A percentile compares a stretch with the other conserved stretches of the same genome.
These are phyloP conservation scores for Fusarium burgessii DNA, from an alignment of 2,329 filamentous ascomycete species.

Conservation along the genomic window DNA sequence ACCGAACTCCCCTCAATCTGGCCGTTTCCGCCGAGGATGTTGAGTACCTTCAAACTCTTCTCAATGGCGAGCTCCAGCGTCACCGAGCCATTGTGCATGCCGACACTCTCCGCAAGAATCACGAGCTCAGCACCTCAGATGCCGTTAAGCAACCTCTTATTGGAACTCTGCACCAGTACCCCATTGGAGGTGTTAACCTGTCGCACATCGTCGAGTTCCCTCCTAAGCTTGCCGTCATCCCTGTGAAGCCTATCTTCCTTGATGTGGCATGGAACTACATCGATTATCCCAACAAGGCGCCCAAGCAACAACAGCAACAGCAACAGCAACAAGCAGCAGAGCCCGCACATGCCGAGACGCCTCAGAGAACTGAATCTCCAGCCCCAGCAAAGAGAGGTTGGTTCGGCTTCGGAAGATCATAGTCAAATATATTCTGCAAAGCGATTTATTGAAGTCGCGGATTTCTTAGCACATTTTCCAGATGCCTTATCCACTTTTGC, in stretches of 20 bases:
- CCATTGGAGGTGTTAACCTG: slow-evolving; percentile 76
- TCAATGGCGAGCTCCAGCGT: slow-evolving; percentile 80
- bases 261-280: slow-evolving; percentile 99
- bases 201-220: slow-evolving; percentile 88
- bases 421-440: slow-evolving; percentile 37
- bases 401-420: slow-evolving; percentile 77
- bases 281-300: slow-evolving; percentile 79
- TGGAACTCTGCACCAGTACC: slow-evolving; percentile 81
- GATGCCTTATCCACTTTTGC: slow-evolving; percentile 12
- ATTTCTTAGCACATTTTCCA: slow-evolving; percentile 17
- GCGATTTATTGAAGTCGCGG: slow-evolving; percentile 23
- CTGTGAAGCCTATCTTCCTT: slow-evolving; percentile 94
- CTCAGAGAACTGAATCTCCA: slow-evolving; percentile 45
- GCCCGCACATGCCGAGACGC: slow-evolving; percentile 45
- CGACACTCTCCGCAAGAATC: slow-evolving; percentile 69
- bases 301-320: slow-evolving; percentile 16
- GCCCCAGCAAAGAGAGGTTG: slow-evolving; percentile 73
- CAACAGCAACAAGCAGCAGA: slow-evolving; percentile 31
- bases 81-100: slow-evolving; percentile 89
- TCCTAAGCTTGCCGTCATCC: slow-evolving; percentile 82
- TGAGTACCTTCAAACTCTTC: slow-evolving; percentile 68
- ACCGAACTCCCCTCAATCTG: slow-evolving; percentile 70
- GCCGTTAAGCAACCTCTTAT: slow-evolving; percentile 68
- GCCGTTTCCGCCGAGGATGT: slow-evolving; percentile 72
- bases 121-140: slow-evolving; percentile 55